A percentile compares a stretch with the other conserved stretches of the same genome.
Evolutionary conservation across 148 eudicot species (phyloP).

Genomic region (Cornus kousa): DNA sequence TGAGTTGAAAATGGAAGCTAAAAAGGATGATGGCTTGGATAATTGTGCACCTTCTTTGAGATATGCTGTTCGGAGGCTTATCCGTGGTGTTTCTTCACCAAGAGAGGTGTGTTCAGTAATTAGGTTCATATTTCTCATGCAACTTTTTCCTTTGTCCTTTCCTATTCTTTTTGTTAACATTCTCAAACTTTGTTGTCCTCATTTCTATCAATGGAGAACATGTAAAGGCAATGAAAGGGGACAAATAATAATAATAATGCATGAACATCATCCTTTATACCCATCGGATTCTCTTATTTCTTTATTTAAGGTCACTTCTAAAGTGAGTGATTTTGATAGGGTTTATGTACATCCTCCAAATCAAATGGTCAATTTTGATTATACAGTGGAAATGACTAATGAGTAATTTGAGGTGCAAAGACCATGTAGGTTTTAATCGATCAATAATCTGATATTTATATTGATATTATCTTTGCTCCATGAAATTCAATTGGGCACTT

Average conservation of each 20-base stretch:
- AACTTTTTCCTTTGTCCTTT: neutral
- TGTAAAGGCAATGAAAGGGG: neutral
- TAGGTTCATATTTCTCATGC: neutral
- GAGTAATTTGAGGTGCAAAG: neutral
- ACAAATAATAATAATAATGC: neutral
- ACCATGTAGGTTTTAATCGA: neutral
- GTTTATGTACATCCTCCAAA: neutral
- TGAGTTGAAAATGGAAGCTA: conserved; percentile 71
- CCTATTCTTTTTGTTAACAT: neutral
- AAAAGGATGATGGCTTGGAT: conserved; percentile 85
- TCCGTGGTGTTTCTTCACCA: conserved; percentile 91
- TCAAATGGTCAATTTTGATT: neutral
- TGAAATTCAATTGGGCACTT: neutral
- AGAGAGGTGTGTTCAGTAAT: conserved; percentile 53
- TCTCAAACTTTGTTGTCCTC: neutral
- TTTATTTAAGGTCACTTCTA: neutral
- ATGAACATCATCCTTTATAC: neutral
- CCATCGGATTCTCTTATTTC: neutral
- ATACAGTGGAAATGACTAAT: neutral
- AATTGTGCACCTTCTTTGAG: conserved; percentile 80
- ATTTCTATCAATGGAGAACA: neutral
- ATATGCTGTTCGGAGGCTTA: conserved; percentile 86
- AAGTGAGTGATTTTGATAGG: neutral
- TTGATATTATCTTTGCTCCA: neutral
- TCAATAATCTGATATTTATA: neutral